Percentiles rank a stretch among this genome's conserved stretches.
These are phyloP conservation scores for Yamadazyma scolyti DNA, from an alignment of 805 yeast genomes.

Conservation along the genomic window DNA sequence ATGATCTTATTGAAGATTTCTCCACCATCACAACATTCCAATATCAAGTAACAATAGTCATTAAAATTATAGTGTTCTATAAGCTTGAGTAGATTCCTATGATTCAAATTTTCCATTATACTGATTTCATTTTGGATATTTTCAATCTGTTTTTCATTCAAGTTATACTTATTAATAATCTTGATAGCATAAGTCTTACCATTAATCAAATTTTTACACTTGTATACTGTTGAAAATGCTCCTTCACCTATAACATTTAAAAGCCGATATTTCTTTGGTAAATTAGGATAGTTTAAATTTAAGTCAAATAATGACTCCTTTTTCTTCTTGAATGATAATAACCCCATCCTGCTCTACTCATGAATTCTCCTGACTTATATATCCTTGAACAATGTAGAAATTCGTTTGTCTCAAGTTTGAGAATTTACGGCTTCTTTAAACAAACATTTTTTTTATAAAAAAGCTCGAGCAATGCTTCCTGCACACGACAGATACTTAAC, in stretches of 20 bases:
- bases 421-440: no score
- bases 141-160: slow-evolving; percentile 49
- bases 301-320: slow-evolving; percentile 8
- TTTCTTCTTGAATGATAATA: slow-evolving; percentile 9
- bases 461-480: no score
- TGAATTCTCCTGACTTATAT: no score
- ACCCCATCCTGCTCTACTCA: no score
- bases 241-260: slow-evolving; percentile 65
- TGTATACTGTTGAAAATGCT: slow-evolving; percentile 84
- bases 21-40: slow-evolving; percentile 74
- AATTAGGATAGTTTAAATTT: slow-evolving; percentile 15
- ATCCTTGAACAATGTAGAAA: no score
- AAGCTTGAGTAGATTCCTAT: slow-evolving; percentile 58
- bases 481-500: no score
- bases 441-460: no score
- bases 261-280: slow-evolving; percentile 27
- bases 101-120: slow-evolving; percentile 63
- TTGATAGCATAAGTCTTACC: slow-evolving; percentile 64
- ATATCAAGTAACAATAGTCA: slow-evolving; percentile 55
- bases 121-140: slow-evolving; percentile 69
- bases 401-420: no score
- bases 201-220: slow-evolving; percentile 43
- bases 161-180: slow-evolving; percentile 59
- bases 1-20: slow-evolving; percentile 80
- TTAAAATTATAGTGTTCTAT: slow-evolving; percentile 50